Percentiles rank a stretch among this genome's conserved stretches.
Conservation (phyloP, 2,329 filamentous ascomycete genomes). For the Aspergillus amoenus region DNA sequence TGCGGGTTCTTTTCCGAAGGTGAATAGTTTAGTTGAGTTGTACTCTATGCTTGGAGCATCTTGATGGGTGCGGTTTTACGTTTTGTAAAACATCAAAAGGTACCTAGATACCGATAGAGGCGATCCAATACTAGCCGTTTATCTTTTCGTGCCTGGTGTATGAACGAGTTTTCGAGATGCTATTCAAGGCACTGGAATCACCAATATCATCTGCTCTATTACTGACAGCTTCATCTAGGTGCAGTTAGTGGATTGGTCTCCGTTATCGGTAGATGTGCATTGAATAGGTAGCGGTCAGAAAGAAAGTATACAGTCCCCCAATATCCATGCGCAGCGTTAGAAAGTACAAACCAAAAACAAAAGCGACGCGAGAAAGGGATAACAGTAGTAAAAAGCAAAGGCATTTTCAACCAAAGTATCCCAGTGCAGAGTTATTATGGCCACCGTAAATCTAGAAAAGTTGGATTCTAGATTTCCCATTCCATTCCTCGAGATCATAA, state of each 20-base stretch:
- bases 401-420: neutral
- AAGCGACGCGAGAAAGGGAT: neutral
- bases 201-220: neutral
- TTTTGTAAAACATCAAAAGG: no score
- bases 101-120: no score
- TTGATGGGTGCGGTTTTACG: no score
- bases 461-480: neutral
- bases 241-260: neutral
- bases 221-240: neutral
- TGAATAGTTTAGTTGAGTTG: no score
- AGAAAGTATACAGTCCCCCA: neutral
- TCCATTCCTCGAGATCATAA: neutral
- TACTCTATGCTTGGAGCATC: no score
- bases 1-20: no score
- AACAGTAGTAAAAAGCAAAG: neutral
- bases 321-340: neutral
- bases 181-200: no score
- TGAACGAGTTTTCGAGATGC: no score
- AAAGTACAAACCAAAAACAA: neutral
- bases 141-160: no score
- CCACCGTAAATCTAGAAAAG: neutral
- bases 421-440: neutral
- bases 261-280: neutral
- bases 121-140: no score
- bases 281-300: neutral